A percentile compares a stretch with the other conserved stretches of the same genome.
phyloP scores from a whole-genome alignment of 768 basidiomycete genomes.

The Lentinula sp. region DNA sequence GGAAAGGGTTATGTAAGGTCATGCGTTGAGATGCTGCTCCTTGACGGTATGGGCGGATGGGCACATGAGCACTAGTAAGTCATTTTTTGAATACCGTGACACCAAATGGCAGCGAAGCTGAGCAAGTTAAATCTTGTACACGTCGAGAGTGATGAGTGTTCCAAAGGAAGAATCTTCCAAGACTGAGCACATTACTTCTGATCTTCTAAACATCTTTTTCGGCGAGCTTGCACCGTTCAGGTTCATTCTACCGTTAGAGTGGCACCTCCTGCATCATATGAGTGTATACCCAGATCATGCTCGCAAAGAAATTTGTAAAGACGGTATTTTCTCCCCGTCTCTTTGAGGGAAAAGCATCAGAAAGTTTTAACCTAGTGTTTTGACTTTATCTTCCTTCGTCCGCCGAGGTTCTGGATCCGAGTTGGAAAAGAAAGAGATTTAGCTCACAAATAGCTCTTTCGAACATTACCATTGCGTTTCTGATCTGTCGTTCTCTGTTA shows the following conservation, averaged over 20 bases:
- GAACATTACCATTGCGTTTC: no score
- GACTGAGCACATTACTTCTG: not conserved
- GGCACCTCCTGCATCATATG: not conserved
- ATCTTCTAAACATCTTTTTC: not conserved
- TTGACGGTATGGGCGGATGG: not conserved
- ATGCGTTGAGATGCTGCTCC: not conserved
- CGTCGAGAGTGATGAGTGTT: no score
- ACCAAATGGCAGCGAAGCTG: not conserved
- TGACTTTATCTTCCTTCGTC: no score
- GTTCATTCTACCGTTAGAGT: not conserved
- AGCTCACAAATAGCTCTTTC: not conserved
- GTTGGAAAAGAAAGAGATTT: no score
- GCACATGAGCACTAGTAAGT: not conserved
- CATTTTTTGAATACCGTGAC: not conserved
- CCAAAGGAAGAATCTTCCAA: not conserved
- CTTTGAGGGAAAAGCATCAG: not conserved
- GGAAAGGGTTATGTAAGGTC: not conserved
- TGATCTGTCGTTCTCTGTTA: not conserved
- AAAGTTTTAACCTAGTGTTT: not conserved
- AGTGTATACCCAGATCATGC: not conserved
- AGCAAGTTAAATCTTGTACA: not conserved
- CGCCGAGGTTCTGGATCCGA: no score
- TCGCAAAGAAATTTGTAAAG: not conserved
- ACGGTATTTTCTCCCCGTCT: not conserved
- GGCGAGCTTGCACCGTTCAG: not conserved